Percentiles rank a stretch among this genome's conserved stretches.
phyloP scores from a whole-genome alignment of 345 rosid genomes.

The Corchorus capsularis region DNA sequence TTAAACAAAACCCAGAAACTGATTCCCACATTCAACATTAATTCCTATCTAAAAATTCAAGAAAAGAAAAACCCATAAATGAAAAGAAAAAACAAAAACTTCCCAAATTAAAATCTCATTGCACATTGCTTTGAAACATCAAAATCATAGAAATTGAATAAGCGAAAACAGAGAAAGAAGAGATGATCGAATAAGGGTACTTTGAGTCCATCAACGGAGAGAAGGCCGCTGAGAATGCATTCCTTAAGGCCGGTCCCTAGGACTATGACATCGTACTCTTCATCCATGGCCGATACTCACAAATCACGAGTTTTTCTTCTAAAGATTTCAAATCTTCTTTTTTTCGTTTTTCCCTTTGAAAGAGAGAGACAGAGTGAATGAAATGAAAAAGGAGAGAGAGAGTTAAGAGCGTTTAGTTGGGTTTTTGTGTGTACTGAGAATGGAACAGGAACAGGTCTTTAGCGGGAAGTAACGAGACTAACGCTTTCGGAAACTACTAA shows the following conservation, averaged over 20 bases:
- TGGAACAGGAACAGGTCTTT: constrained; percentile 46
- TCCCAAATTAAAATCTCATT: not conserved
- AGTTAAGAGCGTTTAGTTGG: not conserved
- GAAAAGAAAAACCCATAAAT: not conserved
- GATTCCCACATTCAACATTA: not conserved
- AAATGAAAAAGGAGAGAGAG: not conserved
- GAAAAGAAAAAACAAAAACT: not conserved
- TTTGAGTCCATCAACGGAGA: constrained; percentile 94
- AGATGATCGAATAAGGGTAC: constrained; percentile 27
- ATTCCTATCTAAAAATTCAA: not conserved
- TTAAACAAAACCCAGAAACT: not conserved
- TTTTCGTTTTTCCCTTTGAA: not conserved
- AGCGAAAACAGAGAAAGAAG: constrained; percentile 2
- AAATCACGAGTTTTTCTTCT: not conserved
- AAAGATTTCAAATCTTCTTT: not conserved
- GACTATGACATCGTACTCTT: constrained; percentile 91
- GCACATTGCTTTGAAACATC: constrained; percentile 1
- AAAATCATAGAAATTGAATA: not conserved
- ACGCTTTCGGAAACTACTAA: constrained; percentile 8
- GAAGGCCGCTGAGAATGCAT: constrained; percentile 95
- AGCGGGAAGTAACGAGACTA: constrained; percentile 38
- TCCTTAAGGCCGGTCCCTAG: constrained; percentile 96
- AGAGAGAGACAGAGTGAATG: not conserved
- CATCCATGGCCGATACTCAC: constrained; percentile 57
- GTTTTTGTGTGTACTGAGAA: not conserved